These are phyloP conservation scores for Fusarium vanettenii DNA, from an alignment of 2,329 filamentous ascomycete species.

Conservation along the genomic window DNA sequence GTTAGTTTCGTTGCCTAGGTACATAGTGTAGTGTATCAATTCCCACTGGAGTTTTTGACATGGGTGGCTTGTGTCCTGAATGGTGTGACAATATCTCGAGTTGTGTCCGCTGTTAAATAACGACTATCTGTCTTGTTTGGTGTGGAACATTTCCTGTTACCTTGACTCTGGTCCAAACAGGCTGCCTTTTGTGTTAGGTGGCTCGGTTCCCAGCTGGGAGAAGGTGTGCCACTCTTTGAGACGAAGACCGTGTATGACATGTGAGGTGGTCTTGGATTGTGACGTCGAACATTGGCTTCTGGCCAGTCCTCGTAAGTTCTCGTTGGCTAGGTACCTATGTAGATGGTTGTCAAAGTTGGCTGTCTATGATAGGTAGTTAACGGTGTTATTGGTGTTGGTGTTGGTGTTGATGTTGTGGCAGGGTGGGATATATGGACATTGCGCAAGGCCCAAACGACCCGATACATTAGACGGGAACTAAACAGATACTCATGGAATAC, in stretches of 20 bases:
- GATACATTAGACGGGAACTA: neutral
- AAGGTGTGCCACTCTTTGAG: neutral
- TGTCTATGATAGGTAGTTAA: neutral
- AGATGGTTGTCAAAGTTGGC: neutral
- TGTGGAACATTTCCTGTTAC: neutral
- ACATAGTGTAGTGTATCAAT: conserved; percentile 41
- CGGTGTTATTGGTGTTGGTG: neutral
- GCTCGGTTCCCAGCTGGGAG: neutral
- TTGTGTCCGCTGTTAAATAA: too few species aligned
- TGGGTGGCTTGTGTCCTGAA: neutral
- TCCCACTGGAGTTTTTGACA: conserved; percentile 38
- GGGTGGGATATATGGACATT: neutral
- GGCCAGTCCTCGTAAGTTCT: neutral
- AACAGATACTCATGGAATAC: neutral
- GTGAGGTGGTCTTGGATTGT: neutral
- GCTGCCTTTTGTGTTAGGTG: neutral
- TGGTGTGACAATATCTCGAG: neutral
- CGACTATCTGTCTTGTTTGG: neutral
- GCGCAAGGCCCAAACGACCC: neutral
- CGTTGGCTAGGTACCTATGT: neutral
- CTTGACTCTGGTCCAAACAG: neutral
- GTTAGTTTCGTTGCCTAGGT: conserved; percentile 44
- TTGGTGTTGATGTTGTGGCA: neutral
- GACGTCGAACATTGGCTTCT: neutral
- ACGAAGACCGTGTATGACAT: neutral